These are phyloP conservation scores for Cytospora chrysosperma DNA, from an alignment of 2,329 filamentous ascomycete genomes.

Conservation along the genomic window DNA sequence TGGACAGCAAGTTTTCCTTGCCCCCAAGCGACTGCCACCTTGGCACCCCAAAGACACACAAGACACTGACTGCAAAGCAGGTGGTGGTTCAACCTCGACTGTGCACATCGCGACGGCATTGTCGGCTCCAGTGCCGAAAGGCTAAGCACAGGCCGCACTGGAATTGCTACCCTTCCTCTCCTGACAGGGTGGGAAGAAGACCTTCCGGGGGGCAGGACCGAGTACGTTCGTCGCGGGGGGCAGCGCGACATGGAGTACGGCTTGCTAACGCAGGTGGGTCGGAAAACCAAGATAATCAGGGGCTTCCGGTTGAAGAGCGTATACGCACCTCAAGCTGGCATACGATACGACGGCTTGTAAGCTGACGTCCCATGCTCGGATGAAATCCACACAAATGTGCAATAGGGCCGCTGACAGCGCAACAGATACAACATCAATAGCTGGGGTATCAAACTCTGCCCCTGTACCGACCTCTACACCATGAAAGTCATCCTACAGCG, in stretches of 20 bases:
- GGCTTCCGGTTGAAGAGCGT: slow-evolving; percentile 51
- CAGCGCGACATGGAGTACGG: slow-evolving; percentile 47
- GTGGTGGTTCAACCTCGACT: slow-evolving; percentile 59
- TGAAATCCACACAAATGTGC: not conserved
- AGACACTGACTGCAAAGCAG: slow-evolving; percentile 34
- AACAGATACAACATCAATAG: slow-evolving; percentile 49
- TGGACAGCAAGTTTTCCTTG: slow-evolving; percentile 18
- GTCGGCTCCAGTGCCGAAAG: slow-evolving; percentile 44
- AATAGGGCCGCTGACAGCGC: not conserved
- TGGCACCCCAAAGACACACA: not conserved
- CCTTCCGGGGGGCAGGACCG: slow-evolving; percentile 34
- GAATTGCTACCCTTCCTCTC: slow-evolving; percentile 48
- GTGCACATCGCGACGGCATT: slow-evolving; percentile 56
- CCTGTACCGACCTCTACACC: slow-evolving; percentile 40
- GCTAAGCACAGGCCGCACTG: slow-evolving; percentile 47
- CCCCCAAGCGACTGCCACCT: not conserved
- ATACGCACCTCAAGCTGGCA: slow-evolving; percentile 50
- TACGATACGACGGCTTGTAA: slow-evolving; percentile 59
- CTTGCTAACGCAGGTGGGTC: slow-evolving; percentile 49
- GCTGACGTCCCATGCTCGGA: slow-evolving; percentile 27
- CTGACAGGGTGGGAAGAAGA: slow-evolving; percentile 51
- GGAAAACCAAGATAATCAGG: slow-evolving; percentile 51
- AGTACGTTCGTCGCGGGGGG: slow-evolving; percentile 46
- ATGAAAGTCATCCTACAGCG: slow-evolving; percentile 49
- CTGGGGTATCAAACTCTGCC: slow-evolving; percentile 46